Evolutionary conservation across 768 basidiomycete genomes (phyloP).

Genomic region (Boletus bicolor): DNA sequence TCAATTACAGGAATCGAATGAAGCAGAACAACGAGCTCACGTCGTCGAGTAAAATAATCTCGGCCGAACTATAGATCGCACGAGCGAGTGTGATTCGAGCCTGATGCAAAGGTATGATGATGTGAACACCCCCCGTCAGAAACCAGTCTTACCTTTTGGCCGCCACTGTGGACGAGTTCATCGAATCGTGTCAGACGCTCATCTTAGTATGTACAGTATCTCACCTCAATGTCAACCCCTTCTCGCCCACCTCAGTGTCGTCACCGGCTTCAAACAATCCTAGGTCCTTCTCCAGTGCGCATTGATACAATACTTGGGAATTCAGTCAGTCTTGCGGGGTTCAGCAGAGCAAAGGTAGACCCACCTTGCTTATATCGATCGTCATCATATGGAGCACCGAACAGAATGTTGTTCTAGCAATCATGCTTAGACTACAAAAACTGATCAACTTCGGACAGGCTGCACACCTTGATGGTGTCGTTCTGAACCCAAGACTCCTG

Average conservation of each 20-base stretch:
- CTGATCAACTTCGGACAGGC: background rate
- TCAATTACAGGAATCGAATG: background rate
- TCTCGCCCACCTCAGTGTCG: conserved; percentile 2
- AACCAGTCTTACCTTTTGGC: background rate
- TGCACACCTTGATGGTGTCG: conserved; percentile 3
- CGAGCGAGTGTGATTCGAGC: conserved; percentile 1
- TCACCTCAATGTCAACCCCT: conserved; percentile 2
- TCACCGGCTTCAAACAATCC: background rate
- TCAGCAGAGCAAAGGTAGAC: background rate
- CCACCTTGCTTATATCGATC: background rate
- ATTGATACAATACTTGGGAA: background rate
- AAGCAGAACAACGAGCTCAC: background rate
- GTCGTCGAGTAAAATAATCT: conserved; percentile 1
- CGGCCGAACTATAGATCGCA: background rate
- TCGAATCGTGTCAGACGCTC: background rate
- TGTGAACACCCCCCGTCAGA: too few species aligned
- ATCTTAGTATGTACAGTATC: background rate
- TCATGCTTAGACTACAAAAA: background rate
- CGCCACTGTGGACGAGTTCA: background rate
- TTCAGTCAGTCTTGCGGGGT: background rate
- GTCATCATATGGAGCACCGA: background rate
- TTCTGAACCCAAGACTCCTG: conserved; percentile 3
- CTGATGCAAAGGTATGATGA: background rate
- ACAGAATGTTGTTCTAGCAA: conserved; percentile 1
- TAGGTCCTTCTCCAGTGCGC: background rate